These are phyloP conservation scores for Aureobasidium sp. DNA, from an alignment of 2,329 filamentous ascomycete species.

Conservation along the genomic window DNA sequence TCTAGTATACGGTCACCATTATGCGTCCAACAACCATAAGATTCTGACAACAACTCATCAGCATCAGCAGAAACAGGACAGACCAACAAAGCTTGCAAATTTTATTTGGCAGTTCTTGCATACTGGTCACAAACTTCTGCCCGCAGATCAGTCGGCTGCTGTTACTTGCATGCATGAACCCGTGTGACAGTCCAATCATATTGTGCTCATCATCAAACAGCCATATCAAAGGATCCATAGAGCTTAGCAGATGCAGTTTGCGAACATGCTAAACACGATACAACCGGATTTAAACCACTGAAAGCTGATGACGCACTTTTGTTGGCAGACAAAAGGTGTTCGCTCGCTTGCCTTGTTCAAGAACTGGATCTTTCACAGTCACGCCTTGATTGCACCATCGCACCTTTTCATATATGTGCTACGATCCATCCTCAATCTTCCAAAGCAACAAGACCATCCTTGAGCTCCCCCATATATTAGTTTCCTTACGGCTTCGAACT, in stretches of 20 bases:
- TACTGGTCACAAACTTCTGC: background rate
- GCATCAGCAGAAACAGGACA: background rate
- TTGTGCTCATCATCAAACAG: background rate
- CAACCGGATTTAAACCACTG: background rate
- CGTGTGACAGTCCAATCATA: slow-evolving; percentile 5
- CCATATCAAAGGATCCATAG: background rate
- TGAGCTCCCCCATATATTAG: background rate
- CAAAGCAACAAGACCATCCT: background rate
- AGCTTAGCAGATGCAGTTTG: background rate
- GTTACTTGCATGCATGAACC: background rate
- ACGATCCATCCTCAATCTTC: background rate
- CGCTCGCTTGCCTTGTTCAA: background rate
- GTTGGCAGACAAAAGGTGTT: background rate
- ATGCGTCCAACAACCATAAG: background rate
- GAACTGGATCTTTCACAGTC: background rate
- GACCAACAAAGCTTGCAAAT: background rate
- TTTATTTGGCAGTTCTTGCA: background rate
- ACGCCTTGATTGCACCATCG: background rate
- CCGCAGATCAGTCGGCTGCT: background rate
- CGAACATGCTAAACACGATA: background rate
- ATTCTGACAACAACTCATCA: background rate
- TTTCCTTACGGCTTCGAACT: background rate
- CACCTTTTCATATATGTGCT: background rate
- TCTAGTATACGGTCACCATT: background rate
- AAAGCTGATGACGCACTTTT: background rate